Percentiles rank a stretch among this genome's conserved stretches.
phyloP scores from a whole-genome alignment of 345 rosid genomes.

The Populus simonii region DNA sequence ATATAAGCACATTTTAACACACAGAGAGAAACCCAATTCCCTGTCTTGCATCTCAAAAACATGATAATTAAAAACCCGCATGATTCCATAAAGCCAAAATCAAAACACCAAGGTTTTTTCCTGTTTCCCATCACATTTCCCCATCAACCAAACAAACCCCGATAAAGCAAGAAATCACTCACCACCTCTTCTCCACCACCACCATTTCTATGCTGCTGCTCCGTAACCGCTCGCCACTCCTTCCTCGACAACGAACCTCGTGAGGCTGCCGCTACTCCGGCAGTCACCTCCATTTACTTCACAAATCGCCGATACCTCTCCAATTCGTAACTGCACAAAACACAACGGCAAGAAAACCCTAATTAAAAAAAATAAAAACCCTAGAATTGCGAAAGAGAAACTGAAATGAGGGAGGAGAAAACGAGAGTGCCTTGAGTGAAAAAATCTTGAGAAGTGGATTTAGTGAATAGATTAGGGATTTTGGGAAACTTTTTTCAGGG shows the following conservation, averaged over 20 bases:
- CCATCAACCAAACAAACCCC: neutral
- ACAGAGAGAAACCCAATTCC: neutral
- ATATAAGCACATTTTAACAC: neutral
- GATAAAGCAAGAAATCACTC: neutral
- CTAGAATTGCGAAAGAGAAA: slow-evolving; percentile 21
- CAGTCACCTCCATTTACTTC: slow-evolving; percentile 79
- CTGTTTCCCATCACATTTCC: neutral
- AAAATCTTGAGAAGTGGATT: neutral
- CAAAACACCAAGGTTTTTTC: neutral
- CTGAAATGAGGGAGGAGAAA: neutral
- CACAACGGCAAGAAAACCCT: slow-evolving; percentile 2
- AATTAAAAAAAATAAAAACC: slow-evolving; percentile 17
- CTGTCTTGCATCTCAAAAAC: neutral
- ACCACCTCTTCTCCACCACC: slow-evolving; percentile 51
- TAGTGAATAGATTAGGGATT: neutral
- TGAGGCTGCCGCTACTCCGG: slow-evolving; percentile 51
- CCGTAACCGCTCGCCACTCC: slow-evolving; percentile 96
- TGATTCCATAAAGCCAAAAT: neutral
- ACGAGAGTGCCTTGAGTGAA: neutral
- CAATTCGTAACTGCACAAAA: slow-evolving; percentile 12
- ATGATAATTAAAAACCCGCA: neutral
- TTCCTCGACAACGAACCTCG: slow-evolving; percentile 70
- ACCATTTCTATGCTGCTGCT: slow-evolving; percentile 52
- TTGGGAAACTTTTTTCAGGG: slow-evolving; percentile 21
- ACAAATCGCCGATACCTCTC: slow-evolving; percentile 20